Base-by-base conservation (phyloP, 202 grass and related monocot genomes). In the Thinopyrum obtusiflorum region DNA sequence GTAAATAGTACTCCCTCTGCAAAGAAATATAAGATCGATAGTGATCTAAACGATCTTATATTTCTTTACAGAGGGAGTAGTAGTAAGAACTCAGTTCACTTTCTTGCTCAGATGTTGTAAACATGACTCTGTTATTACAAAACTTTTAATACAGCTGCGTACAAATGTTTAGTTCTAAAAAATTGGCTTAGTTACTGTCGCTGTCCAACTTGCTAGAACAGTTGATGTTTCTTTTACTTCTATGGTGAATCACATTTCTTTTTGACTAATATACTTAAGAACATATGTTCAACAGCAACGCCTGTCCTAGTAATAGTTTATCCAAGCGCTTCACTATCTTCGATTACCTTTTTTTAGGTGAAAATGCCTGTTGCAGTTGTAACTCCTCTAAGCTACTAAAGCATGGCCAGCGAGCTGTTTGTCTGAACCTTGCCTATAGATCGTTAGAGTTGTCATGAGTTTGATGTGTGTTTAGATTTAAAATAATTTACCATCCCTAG, bases 1-100 rank as follows among this genome's bases (percentile, higher is more conserved):
- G 96, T 98, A 88, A 76, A 14, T 39, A 71, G 1, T 31, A 68
- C 13, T 46, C 10, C 3, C 35, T 36, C 35, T 1, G 28, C 28
- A 29, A 29, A 29, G 28, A 29, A 29, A 29, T 29, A 29, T 29
- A 29, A 29, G 28, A 29, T 29, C 28, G 28, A 29, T 29, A 29
- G 28, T 29, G 28, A 29, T 29, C 28, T 29, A 29, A 29, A 29
- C 28, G 28, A 29, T 29, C 28, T 29, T 29, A 29, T 29, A 29
- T 29, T 29, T 29, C 28, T 29, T 29, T 29, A 29, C 28, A 29
- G 28, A 36, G 37, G 37, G 37, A 42, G 47, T 53, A 51, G 47
- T 51, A 6, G 13, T 73, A 35, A 40, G n/a, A 10, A 78, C 21
- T 46, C 79, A 55, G 21, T 76, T 83, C 53, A 15, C 28, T 46